Percentiles rank a stretch among this genome's conserved stretches.
Evolutionary conservation across 257 asterid species (phyloP).

Genomic region (Cynanchum wilfordii): DNA sequence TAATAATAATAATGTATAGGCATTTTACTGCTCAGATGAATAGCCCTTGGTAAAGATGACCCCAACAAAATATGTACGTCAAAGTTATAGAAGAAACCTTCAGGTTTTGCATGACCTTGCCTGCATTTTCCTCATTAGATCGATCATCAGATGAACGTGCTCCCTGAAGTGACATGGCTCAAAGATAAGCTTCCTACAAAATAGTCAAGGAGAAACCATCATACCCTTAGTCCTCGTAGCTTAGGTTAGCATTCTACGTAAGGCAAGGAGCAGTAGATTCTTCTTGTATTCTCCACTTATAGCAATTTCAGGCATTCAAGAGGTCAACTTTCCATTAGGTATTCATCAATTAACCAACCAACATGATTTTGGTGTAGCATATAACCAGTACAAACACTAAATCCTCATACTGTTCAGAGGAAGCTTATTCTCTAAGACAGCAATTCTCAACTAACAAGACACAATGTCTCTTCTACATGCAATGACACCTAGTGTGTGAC

Average conservation of each 20-base stretch:
- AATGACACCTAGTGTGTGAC: background rate
- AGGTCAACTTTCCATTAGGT: background rate
- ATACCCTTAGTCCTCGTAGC: background rate
- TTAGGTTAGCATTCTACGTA: background rate
- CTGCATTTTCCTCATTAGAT: background rate
- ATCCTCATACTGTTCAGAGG: background rate
- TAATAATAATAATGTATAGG: background rate
- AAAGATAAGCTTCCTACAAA: constrained; percentile 2
- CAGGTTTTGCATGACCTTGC: background rate
- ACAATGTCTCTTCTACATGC: background rate
- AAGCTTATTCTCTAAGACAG: background rate
- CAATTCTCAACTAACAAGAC: background rate
- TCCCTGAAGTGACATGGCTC: background rate
- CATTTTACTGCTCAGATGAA: background rate
- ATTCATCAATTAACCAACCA: background rate
- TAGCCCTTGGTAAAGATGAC: background rate
- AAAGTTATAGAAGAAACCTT: background rate
- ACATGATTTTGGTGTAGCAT: background rate
- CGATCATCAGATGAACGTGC: background rate
- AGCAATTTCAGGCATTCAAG: background rate
- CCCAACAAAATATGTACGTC: background rate
- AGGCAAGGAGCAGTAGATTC: background rate
- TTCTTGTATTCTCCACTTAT: background rate
- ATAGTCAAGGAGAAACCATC: background rate
- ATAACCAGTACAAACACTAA: background rate